Base-by-base conservation (phyloP, 2,329 filamentous ascomycete genomes). In the Tricladium varicosporioides region DNA sequence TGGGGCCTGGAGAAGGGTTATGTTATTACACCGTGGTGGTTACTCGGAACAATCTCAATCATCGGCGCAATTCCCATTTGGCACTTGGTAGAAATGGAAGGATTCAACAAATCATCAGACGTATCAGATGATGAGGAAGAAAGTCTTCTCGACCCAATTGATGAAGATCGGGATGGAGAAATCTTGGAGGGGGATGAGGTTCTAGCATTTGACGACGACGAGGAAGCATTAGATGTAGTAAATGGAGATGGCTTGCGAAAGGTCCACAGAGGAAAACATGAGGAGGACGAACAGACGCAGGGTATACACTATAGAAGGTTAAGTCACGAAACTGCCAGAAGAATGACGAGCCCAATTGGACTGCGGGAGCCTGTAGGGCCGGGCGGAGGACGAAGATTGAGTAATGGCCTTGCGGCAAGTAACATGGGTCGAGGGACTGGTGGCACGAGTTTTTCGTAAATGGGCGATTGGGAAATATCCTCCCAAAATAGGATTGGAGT, bases 11-110 rank as follows among this genome's bases (percentile, higher is more conserved):
- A 88, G 65, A 76, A 80, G 31, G 90, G 90, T 0, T 93, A 91
- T 69, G 79, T 94, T 31, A 83, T 95, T 51, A 76, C 89, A 0
- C 87, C 92, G 0, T 97, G 90, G 82, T 96, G 89, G 85, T 78
- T 88, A 3, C 77, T 97, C n/a, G 80, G 84, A 0, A 65, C 75
- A 0, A 76, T 95, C 46, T 81, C 85, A 0, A 60, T 82, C 0
- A 48, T 91, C 1, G 88, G 89, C 15, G 84, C 84, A 0, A 71
- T 96, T 1, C 89, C 91, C 0, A 82, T 88, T 0, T 90, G 86
- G 71, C 88, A 85, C 74, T 80, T 95, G 1, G 80, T 86, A 13
- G 84, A 96, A 67, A 87, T 87, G 40, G 84, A 91, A 8, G 90
- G 90, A 0, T 76, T 91, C 72, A 70, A 77, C 13, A 73, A 73